phyloP scores from a whole-genome alignment of 2,329 filamentous ascomycete species.

The Alternaria tenuissima region DNA sequence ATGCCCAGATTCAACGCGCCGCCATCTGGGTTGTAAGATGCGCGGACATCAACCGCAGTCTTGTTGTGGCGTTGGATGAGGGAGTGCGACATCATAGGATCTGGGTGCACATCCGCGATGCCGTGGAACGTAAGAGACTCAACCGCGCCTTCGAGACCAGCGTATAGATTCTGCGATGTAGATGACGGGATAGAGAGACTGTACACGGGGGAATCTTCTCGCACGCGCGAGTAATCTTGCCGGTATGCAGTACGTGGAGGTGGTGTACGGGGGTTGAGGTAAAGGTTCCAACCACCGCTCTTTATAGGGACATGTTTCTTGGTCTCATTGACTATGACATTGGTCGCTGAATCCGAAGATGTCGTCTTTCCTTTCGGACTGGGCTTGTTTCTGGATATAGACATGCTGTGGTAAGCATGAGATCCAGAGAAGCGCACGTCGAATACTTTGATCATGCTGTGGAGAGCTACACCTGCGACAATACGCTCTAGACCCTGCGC shows the following conservation, averaged over 20 bases:
- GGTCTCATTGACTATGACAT: slow-evolving; percentile 19
- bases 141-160: slow-evolving; percentile 57
- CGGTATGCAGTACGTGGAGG: slow-evolving; percentile 25
- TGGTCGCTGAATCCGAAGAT: slow-evolving; percentile 24
- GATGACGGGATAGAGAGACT: slow-evolving; percentile 57
- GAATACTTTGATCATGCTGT: slow-evolving; percentile 69
- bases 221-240: slow-evolving; percentile 25
- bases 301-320: slow-evolving; percentile 8
- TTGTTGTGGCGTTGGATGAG: slow-evolving; percentile 22
- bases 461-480: slow-evolving; percentile 64
- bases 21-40: slow-evolving; percentile 44
- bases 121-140: slow-evolving; percentile 56
- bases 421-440: slow-evolving; percentile 64
- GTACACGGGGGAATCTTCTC: slow-evolving; percentile 56
- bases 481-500: slow-evolving; percentile 65
- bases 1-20: slow-evolving; percentile 55
- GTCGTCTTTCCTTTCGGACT: not conserved
- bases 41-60: slow-evolving; percentile 33
- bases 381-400: slow-evolving; percentile 21
- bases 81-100: slow-evolving; percentile 47
- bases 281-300: slow-evolving; percentile 56
- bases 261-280: slow-evolving; percentile 51
- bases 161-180: slow-evolving; percentile 56
- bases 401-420: slow-evolving; percentile 48
- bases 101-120: slow-evolving; percentile 54